Evolutionary conservation across 352 stramenopile genomes (phyloP), one percentile per base, ranked within the genome.

Genomic region (Elongisporangium anandrum): DNA sequence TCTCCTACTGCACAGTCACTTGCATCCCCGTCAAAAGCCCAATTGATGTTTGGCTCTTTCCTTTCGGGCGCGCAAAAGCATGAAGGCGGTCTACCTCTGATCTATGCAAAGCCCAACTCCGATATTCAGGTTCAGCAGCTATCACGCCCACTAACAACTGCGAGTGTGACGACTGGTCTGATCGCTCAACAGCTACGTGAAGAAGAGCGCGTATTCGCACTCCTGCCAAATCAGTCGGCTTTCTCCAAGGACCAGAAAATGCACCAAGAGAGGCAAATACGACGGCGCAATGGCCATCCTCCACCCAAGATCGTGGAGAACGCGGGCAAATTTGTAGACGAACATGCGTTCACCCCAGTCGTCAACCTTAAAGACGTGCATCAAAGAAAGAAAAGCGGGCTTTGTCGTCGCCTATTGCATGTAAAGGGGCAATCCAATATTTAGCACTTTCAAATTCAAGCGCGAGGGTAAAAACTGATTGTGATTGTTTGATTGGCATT

Each of bases 321-420:
- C 51, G 66, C 56, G 39, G 59, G 24, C 12, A 60, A 69, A 9
- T 75, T 81, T 29, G 17, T 76, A 9, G 63, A 80, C n/a, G 67
- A 79, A 41, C 68, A 70, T 23, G 58, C 64, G 16, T 60, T 84
- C 16, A 54, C 54, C 6, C 50, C 72, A 5, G 38, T 70, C 0
- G 22, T 39, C 16, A 55, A n/a, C 1, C 56, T 81, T 6, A 22
- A 63, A 8, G 57, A 68, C 15, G 69, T 84, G 47, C 74, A 79
- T 29, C 60, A 77, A 6, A 56, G 62, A 9, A 87, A 71, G 56
- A 82, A 75, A 54, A 64, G 55, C 15, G 54, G 64, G 15, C 53
- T 84, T 19, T 81, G 64, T 54, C 65, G 72, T 7, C 66, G 73
- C 2, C 50, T 87, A n/a, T 64, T 81, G 17, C 66, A 85, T 45